Percentiles rank a stretch among this genome's conserved stretches.
Evolutionary conservation across 148 eudicot species (phyloP).

Genomic region (Spergularia bocconei): DNA sequence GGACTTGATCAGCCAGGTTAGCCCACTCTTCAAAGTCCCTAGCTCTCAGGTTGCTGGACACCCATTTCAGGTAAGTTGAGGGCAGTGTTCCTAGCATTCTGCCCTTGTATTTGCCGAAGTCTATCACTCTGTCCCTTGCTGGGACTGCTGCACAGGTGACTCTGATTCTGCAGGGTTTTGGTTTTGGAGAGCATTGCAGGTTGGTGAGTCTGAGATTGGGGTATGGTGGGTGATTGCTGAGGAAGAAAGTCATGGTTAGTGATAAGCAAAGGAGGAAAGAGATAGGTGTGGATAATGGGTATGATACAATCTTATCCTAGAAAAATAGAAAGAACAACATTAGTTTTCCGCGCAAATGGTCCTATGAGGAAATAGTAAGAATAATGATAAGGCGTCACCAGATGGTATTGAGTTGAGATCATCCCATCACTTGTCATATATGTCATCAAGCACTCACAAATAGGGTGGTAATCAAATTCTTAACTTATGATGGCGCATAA

Average conservation of each 20-base stretch:
- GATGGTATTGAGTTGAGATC: no score
- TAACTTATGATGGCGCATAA: no score
- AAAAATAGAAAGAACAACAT: no score
- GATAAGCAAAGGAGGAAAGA: neutral
- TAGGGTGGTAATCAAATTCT: no score
- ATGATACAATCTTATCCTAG: constrained; percentile 20
- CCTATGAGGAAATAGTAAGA: no score
- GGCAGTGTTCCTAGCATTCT: constrained; percentile 71
- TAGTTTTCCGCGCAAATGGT: no score
- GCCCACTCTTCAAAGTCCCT: constrained; percentile 66
- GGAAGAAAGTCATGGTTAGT: constrained; percentile 26
- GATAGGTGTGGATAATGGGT: constrained; percentile 8
- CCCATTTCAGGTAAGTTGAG: constrained; percentile 72
- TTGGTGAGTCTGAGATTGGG: constrained; percentile 9
- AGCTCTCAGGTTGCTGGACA: constrained; percentile 53
- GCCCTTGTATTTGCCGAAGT: constrained; percentile 78
- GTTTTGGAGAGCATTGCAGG: constrained; percentile 4
- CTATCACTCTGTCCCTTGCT: constrained; percentile 66
- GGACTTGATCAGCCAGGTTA: constrained; percentile 59
- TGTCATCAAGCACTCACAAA: no score
- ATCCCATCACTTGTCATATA: no score
- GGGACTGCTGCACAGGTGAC: constrained; percentile 21
- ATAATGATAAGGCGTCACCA: no score
- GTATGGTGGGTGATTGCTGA: constrained; percentile 13
- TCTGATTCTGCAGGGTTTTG: constrained; percentile 8